Percentiles rank a stretch among this genome's conserved stretches.
phyloP scores from a whole-genome alignment of 2,329 filamentous ascomycete genomes.

The Hypoxylon sp. region DNA sequence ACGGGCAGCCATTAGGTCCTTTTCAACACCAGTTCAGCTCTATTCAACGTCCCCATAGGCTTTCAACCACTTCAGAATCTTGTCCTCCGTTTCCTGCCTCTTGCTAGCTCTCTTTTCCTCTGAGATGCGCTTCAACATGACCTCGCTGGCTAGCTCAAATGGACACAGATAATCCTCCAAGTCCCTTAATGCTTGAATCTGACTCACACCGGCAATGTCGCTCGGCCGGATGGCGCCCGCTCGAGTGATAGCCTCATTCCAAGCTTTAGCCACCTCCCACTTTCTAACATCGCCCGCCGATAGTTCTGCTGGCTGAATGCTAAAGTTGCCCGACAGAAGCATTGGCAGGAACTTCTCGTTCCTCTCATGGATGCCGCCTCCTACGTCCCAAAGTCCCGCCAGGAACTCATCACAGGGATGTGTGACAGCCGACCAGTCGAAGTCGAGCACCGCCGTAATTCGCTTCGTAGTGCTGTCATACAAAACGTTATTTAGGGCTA shows the following conservation, averaged over 20 bases:
- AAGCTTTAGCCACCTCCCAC: conserved; percentile 24
- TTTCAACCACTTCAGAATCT: conserved; percentile 9
- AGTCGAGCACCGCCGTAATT: conserved; percentile 22
- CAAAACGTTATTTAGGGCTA: conserved; percentile 23
- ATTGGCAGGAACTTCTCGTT: conserved; percentile 20
- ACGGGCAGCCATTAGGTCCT: background rate
- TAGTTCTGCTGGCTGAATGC: background rate
- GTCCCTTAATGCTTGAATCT: conserved; percentile 2
- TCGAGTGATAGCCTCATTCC: conserved; percentile 6
- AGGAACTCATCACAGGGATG: conserved; percentile 23
- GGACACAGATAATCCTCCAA: conserved; percentile 12
- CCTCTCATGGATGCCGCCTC: conserved; percentile 21
- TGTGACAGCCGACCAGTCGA: conserved; percentile 28
- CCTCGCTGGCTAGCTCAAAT: conserved; percentile 14
- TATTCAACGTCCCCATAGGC: background rate
- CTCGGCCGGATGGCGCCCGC: conserved; percentile 14
- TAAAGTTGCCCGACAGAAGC: conserved; percentile 21
- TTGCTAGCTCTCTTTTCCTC: conserved; percentile 4
- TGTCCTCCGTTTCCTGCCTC: conserved; percentile 10
- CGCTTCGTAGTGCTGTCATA: conserved; percentile 19
- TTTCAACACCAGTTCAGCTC: background rate
- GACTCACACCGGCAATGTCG: conserved; percentile 1
- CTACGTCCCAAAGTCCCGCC: conserved; percentile 26
- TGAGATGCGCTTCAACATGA: conserved; percentile 17
- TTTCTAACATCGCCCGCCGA: conserved; percentile 8